A percentile compares a stretch with the other conserved stretches of the same genome.
These are phyloP conservation scores for Populus simonii DNA, from an alignment of 345 rosid genomes.

Conservation along the genomic window DNA sequence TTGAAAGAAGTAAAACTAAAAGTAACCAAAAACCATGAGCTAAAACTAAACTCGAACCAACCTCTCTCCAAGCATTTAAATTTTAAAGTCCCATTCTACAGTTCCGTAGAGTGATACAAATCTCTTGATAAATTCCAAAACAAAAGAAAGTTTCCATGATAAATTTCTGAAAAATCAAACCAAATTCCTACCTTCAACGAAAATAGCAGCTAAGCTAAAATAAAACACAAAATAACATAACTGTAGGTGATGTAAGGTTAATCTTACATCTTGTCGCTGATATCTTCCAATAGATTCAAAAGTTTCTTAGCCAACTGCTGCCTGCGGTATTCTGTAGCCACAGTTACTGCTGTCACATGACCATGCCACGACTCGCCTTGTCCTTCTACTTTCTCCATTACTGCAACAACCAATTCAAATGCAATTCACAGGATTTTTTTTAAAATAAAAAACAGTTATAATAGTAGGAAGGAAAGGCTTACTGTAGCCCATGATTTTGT, in stretches of 20 bases:
- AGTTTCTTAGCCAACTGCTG: conserved; percentile 87
- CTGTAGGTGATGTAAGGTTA: not conserved
- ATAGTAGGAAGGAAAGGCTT: conserved; percentile 11
- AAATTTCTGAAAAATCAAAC: not conserved
- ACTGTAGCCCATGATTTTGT: conserved; percentile 90
- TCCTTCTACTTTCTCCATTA: conserved; percentile 97
- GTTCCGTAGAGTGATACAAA: not conserved
- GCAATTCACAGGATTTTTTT: not conserved
- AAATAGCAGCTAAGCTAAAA: not conserved
- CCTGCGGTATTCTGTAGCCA: conserved; percentile 81
- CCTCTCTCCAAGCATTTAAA: not conserved
- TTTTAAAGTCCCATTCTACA: not conserved
- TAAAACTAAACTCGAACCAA: not conserved
- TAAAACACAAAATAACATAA: not conserved
- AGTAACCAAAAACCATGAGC: not conserved
- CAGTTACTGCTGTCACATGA: conserved; percentile 94
- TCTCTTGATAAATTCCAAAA: not conserved
- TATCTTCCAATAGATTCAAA: conserved; percentile 80
- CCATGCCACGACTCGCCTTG: conserved; percentile 99
- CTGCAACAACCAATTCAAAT: conserved; percentile 37
- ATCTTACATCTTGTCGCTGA: conserved; percentile 87
- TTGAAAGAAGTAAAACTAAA: not conserved
- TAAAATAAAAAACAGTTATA: not conserved
- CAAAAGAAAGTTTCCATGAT: not conserved
- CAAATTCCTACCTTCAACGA: not conserved